These are phyloP conservation scores for Tetrahymena elliotti DNA, from an alignment of 73 alveolate species.

Conservation along the genomic window DNA sequence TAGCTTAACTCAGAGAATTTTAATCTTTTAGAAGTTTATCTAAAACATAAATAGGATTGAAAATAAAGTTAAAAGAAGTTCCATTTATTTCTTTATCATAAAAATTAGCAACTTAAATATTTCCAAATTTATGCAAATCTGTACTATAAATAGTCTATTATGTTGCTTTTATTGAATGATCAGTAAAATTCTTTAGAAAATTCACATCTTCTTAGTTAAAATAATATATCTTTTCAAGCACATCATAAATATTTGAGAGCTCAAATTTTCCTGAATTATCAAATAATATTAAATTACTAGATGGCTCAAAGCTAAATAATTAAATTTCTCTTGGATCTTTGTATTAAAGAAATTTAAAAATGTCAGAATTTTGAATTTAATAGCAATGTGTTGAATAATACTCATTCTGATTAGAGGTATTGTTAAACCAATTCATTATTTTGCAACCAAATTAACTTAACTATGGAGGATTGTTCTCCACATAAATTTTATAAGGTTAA, in stretches of 20 bases:
- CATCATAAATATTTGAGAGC: neutral
- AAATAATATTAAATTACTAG: neutral
- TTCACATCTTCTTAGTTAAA: neutral
- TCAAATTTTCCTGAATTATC: neutral
- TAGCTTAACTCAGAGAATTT: neutral
- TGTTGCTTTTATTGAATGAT: too few species aligned
- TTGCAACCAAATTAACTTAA: neutral
- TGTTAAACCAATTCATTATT: neutral
- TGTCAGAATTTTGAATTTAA: neutral
- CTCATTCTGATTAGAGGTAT: neutral
- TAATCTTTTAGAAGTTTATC: neutral
- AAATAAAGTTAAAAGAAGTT: neutral
- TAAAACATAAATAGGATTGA: neutral
- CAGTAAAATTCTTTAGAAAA: neutral
- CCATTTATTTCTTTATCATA: neutral
- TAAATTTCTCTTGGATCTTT: neutral
- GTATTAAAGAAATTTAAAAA: neutral
- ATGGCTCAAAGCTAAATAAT: neutral
- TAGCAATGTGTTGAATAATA: neutral
- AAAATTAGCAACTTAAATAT: neutral
- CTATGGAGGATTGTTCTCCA: neutral
- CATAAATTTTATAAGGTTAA: neutral
- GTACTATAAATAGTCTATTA: neutral
- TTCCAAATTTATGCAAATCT: neutral
- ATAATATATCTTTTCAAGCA: too few species aligned